Base-by-base conservation (phyloP, 2,329 filamentous ascomycete genomes). In the Byssothecium circinans region DNA sequence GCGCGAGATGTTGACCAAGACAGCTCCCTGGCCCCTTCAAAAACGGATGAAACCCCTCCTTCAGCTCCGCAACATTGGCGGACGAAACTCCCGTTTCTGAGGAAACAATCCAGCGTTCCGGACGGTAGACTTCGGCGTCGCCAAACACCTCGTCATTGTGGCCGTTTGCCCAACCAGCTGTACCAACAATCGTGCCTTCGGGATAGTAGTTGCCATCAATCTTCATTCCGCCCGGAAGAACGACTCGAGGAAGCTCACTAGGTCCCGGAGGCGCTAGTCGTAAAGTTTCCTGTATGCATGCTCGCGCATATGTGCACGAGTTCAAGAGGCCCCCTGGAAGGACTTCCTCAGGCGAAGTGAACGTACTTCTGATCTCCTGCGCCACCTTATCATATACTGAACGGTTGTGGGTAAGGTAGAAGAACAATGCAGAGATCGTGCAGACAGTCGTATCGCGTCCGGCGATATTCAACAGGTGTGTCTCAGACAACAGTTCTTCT, bases 1-100 rank as follows among this genome's bases (percentile, higher is more conserved):
- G 47, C 7, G 55, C 48, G 38, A 63, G 48, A 10, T 57, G 55
- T 47, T 51, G 52, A 8, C 60, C 60, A 19, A 51, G 51, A 30
- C 58, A 63, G 27, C 53, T 57, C 23, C 46, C 30, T 14, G 57
- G 54, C 11, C 60, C 60, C 17, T 47, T 40, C 8, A 44, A 35
- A 39, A 62, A 63, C 8, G 60, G 57, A 20, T 42, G 41, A n/a
- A 43, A 54, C 8, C 43, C 42, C 2, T 34, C 33, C 22, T 41
- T 50, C 1, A 52, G 41, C 1, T 51, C 52, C n/a, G 29, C 39
- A 11, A 45, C 34, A 12, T 45, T 27, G 25, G 46, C 41, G 23
- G 33, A 33, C 11, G 36, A n/a, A 5, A 11, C 4, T 11, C 12
- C 12, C 25, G 34, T 35, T 4, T 30, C 32, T 6, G 25, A 22